Percentiles rank a stretch among this genome's conserved stretches.
These are phyloP conservation scores for Mycena chlorophos DNA, from an alignment of 768 basidiomycete genomes.

Conservation along the genomic window DNA sequence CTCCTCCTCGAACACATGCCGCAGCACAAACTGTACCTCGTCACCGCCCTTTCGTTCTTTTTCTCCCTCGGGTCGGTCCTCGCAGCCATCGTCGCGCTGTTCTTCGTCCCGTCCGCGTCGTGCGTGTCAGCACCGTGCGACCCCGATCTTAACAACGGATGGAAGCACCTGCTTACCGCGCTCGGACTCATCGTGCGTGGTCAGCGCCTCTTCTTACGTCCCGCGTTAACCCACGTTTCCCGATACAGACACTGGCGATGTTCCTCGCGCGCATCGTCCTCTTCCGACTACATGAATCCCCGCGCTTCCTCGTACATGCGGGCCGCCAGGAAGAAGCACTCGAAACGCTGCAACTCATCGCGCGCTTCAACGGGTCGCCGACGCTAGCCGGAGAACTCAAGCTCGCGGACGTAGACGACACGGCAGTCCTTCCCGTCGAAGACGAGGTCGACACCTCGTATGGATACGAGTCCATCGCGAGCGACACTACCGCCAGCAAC, in stretches of 20 bases:
- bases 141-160: constrained; percentile 77
- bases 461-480: constrained; percentile 13
- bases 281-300: constrained; percentile 93
- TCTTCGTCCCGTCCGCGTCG: constrained; percentile 76
- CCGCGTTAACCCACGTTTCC: constrained; percentile 9
- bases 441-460: background rate
- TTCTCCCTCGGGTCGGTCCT: constrained; percentile 92
- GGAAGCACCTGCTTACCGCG: constrained; percentile 79
- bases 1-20: constrained; percentile 92
- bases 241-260: constrained; percentile 77
- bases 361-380: constrained; percentile 75
- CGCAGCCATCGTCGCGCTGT: constrained; percentile 74
- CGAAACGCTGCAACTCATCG: constrained; percentile 80
- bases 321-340: constrained; percentile 85
- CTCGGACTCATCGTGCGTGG: constrained; percentile 80
- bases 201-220: constrained; percentile 5
- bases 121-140: constrained; percentile 64
- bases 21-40: constrained; percentile 85
- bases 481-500: background rate
- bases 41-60: constrained; percentile 91
- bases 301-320: constrained; percentile 87
- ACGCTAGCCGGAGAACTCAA: constrained; percentile 63
- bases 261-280: constrained; percentile 84
- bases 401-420: constrained; percentile 61
- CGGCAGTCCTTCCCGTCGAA: constrained; percentile 4